Conservation (phyloP, 129 eudicot genomes). For the Kitagawia praeruptora region DNA sequence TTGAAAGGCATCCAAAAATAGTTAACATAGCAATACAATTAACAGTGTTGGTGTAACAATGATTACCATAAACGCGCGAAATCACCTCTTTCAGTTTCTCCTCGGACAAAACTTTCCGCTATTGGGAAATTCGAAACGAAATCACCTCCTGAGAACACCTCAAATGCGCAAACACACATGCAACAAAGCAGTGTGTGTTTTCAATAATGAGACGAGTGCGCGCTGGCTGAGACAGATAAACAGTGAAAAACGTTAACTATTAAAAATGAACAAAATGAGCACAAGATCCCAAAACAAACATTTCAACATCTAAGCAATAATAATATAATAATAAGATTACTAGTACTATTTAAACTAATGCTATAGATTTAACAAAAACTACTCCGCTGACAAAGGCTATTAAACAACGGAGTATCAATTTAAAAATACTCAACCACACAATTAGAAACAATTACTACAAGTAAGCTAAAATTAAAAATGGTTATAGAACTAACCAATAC, state of each 20-base stretch:
- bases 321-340: not conserved
- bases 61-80: no score
- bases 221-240: not conserved
- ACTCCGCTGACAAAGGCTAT: not conserved
- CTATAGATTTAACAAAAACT: not conserved
- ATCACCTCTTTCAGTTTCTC: no score
- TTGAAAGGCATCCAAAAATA: not conserved
- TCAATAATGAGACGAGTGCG: not conserved
- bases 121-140: not conserved
- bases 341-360: not conserved
- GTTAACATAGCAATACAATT: not conserved
- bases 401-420: not conserved
- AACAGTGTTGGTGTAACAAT: not conserved
- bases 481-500: not conserved
- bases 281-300: not conserved
- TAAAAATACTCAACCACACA: not conserved
- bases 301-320: not conserved
- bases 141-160: not conserved
- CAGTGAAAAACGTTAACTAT: not conserved
- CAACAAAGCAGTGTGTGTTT: not conserved
- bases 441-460: not conserved
- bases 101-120: not conserved
- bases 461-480: not conserved
- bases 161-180: not conserved
- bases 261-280: not conserved